Evolutionary conservation across 495 filamentous ascomycete genomes (phyloP), one percentile per base, ranked within the genome.

Genomic region (Aspergillus kassunensis): DNA sequence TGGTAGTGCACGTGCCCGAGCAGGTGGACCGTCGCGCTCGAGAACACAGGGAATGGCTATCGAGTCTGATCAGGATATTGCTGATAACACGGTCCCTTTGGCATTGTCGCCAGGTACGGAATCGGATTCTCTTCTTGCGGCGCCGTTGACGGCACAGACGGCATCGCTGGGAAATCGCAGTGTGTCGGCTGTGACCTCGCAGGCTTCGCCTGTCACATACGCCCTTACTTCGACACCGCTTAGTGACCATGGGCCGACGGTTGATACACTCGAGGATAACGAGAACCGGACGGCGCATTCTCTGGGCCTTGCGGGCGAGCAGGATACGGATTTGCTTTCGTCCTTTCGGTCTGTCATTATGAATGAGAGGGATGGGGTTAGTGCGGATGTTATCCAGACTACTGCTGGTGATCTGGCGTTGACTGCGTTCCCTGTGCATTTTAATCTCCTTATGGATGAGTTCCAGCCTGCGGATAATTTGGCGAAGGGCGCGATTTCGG

Each of bases 331-430:
- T 29, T 27, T 49, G 23, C 20, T 49, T 10, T 21, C 46, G 24
- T 37, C 33, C 6, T 49, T 49, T 15, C 46, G 46, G 9, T 49
- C 46, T 11, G 20, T 49, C 19, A 49, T 49, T 15, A 37, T 24
- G 20, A 49, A 49, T n/a, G 46, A 49, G 46, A 18, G 7, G 15
- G 46, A 49, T 39, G 46, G 46, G 2, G 23, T 49, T 11, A 49
- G 46, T 19, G 46, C 46, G n/a, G 46, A 49, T 13, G 46, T 49
- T n/a, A 49, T 49, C 34, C 46, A 49, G 34, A 31, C 23, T 19
- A 27, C 10, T 20, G 19, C 46, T 16, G 34, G 46, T 1, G 46
- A 49, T 18, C 46, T 37, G 12, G 46, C 29, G 0, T 9, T 18
- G 2, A 19, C 34, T 19, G 34, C 46, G 1, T 37, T 37, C 12